phyloP scores from a whole-genome alignment of 2,329 filamentous ascomycete species.

The Neopestalotiopsis rosae region DNA sequence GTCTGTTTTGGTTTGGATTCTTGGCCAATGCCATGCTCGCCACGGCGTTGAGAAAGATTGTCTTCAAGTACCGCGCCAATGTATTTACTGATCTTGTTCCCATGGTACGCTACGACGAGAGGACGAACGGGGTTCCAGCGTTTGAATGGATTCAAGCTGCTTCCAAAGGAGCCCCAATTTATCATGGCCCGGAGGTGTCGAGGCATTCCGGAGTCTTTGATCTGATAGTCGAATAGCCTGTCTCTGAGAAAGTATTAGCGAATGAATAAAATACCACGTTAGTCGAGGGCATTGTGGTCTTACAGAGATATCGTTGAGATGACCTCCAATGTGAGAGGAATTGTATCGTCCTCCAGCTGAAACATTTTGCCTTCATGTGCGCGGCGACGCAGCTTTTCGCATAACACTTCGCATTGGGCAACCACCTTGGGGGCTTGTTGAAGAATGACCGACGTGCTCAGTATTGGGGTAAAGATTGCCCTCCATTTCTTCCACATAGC shows the following conservation, averaged over 20 bases:
- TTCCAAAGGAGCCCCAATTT: not conserved
- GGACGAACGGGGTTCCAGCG: slow-evolving; percentile 25
- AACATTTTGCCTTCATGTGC: slow-evolving; percentile 23
- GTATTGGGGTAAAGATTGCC: slow-evolving; percentile 4
- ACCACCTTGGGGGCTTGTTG: slow-evolving; percentile 4
- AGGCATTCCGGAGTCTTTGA: not conserved
- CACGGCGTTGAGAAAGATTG: slow-evolving; percentile 22
- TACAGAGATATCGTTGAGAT: not conserved
- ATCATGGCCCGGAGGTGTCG: not conserved
- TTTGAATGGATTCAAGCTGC: slow-evolving; percentile 25
- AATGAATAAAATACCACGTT: not conserved
- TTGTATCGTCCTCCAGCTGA: slow-evolving; percentile 26
- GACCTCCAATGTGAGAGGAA: not conserved
- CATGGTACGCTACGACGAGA: slow-evolving; percentile 28
- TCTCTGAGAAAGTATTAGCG: not conserved
- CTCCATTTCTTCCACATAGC: not conserved
- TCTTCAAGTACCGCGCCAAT: slow-evolving; percentile 28
- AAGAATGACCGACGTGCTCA: slow-evolving; percentile 3
- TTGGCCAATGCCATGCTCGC: slow-evolving; percentile 8
- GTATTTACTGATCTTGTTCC: slow-evolving; percentile 26
- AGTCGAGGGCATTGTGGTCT: not conserved
- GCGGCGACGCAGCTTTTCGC: not conserved
- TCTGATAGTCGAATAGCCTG: not conserved
- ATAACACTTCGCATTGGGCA: not conserved
- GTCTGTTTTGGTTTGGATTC: not conserved